Conservation (phyloP, 352 stramenopile genomes). For the Phytophthora uliginosa region DNA sequence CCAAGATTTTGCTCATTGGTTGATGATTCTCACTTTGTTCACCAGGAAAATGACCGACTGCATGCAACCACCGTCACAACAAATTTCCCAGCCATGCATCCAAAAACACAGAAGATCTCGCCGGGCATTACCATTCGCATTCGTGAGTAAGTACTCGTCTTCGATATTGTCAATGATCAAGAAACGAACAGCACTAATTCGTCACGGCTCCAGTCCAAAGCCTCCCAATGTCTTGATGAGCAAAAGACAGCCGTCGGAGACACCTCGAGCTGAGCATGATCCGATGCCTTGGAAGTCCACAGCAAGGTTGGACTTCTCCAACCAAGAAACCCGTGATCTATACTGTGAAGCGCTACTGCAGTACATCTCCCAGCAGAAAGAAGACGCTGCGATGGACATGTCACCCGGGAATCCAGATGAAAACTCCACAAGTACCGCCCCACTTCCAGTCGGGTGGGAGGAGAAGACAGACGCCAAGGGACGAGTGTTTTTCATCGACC, state of each 20-base stretch:
- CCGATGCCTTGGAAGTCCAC: slow-evolving; percentile 47
- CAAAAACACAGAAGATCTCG: slow-evolving; percentile 77
- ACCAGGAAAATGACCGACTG: slow-evolving; percentile 69
- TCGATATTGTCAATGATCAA: neutral
- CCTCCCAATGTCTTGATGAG: slow-evolving; percentile 66
- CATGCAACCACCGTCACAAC: slow-evolving; percentile 73
- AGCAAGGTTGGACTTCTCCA: slow-evolving; percentile 49
- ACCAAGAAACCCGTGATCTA: slow-evolving; percentile 63
- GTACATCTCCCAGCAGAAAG: slow-evolving; percentile 80
- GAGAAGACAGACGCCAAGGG: slow-evolving; percentile 77
- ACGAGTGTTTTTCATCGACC: slow-evolving; percentile 78
- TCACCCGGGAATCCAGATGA: slow-evolving; percentile 6
- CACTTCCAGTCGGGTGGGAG: slow-evolving; percentile 77
- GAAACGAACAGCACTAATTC: neutral
- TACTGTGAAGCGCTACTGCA: slow-evolving; percentile 78
- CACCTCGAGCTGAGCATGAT: slow-evolving; percentile 22
- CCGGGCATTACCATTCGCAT: slow-evolving; percentile 69
- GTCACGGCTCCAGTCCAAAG: slow-evolving; percentile 47
- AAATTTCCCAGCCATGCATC: slow-evolving; percentile 87
- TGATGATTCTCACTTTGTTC: neutral
- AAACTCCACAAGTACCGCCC: neutral
- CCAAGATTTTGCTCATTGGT: slow-evolving; percentile 6
- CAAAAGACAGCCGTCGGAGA: slow-evolving; percentile 36
- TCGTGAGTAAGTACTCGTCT: slow-evolving; percentile 55
- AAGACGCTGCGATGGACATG: slow-evolving; percentile 38